A percentile compares a stretch with the other conserved stretches of the same genome.
Conservation (phyloP, 768 basidiomycete genomes). For the Boletus rubropictus region DNA sequence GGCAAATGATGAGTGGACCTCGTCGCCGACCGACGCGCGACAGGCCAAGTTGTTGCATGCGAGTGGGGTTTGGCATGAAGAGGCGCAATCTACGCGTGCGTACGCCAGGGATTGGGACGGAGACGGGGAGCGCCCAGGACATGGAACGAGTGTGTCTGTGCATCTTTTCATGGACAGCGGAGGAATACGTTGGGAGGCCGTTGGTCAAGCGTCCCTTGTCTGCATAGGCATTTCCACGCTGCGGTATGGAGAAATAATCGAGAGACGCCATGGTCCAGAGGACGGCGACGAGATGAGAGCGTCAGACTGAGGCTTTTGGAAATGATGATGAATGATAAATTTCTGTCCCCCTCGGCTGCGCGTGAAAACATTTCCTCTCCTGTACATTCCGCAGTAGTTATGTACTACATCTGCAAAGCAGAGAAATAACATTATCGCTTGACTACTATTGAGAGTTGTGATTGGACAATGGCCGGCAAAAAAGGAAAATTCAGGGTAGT, state of each 20-base stretch:
- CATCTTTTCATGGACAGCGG: constrained; percentile 64
- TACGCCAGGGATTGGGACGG: constrained; percentile 56
- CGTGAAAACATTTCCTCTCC: constrained; percentile 26
- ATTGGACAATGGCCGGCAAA: no score
- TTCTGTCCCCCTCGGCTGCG: constrained; percentile 9
- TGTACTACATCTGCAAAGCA: no score
- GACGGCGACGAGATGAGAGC: constrained; percentile 14
- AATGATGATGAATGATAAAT: constrained; percentile 12
- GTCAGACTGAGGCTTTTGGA: constrained; percentile 15
- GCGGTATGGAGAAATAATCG: constrained; percentile 43
- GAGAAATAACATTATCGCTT: no score
- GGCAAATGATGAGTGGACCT: constrained; percentile 47
- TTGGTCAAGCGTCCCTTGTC: constrained; percentile 40
- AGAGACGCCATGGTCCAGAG: constrained; percentile 38
- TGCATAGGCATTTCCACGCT: constrained; percentile 42
- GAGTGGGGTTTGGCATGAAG: constrained; percentile 53
- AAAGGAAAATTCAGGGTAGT: no score
- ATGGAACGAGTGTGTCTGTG: constrained; percentile 39
- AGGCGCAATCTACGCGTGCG: constrained; percentile 52
- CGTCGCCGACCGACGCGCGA: constrained; percentile 55
- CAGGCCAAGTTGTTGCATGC: constrained; percentile 52
- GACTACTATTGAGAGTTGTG: no score
- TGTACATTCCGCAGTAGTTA: constrained; percentile 22
- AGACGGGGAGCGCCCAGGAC: constrained; percentile 57
- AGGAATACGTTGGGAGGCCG: constrained; percentile 44